Base-by-base conservation (phyloP, 345 rosid genomes). In the Nephelium lappaceum region DNA sequence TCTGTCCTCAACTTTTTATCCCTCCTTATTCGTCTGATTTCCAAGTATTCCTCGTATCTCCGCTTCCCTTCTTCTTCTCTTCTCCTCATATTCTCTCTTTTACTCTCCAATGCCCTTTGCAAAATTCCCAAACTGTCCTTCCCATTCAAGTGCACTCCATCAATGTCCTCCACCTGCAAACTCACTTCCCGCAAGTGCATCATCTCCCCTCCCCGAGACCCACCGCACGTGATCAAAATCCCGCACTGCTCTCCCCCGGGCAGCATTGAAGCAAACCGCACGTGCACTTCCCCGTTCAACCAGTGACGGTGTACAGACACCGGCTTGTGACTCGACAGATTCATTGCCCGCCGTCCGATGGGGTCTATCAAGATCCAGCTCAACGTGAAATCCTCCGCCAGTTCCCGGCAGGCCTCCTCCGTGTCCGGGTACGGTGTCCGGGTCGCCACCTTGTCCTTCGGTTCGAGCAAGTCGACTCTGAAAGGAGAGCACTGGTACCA, bases 351-450 rank as follows among this genome's bases (percentile, higher is more conserved):
- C 76, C 78, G 64, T 6, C 91, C 84, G 23, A 66, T 66, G 3
- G 91, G 90, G 74, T 92, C 98, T 53, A 91, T 78, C 80, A 92
- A 61, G 67, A 95, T 84, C 98, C 98, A 95, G 81, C 91, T 95
- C 79, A 95, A 58, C 36, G 86, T 85, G 66, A 95, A 43, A 14
- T 85, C 81, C 6, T 79, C 79, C 1, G 77, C 87, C 11, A 93
- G 82, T 49, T 84, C 82, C 10, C 71, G 69, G 23, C 87, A 85
- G 18, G 75, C 79, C 67, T 85, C 89, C 14, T 85, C 92, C 0
- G 79, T 77, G 14, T 49, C 72, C 10, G 90, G 85, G 72, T 83
- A 79, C 7, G 76, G 77, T 8, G 91, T 84, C 63, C 74, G 81
- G 21, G 94, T 95, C 69, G 75, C 73, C 39, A 93, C 88, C 71